Conservation (phyloP, 768 basidiomycete species). For the Mycena epipterygia region DNA sequence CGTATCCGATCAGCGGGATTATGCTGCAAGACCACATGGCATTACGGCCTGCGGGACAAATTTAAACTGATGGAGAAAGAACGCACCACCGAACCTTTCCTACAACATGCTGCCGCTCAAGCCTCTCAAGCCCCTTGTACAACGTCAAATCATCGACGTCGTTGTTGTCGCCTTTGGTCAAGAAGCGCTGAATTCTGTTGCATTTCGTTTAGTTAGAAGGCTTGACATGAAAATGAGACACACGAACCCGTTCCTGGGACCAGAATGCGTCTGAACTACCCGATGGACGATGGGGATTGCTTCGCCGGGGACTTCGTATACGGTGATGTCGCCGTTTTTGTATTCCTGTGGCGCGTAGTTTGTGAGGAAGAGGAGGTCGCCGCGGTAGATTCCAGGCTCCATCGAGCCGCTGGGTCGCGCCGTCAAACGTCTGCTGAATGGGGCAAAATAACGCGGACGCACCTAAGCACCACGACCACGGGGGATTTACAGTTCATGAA, state of each 20-base stretch:
- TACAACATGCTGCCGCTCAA: conserved; percentile 59
- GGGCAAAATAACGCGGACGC: conserved; percentile 15
- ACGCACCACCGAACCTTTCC: conserved; percentile 63
- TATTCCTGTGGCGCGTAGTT: conserved; percentile 54
- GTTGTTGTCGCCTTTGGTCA: conserved; percentile 73
- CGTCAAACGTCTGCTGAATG: not conserved
- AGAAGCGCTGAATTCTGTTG: conserved; percentile 48
- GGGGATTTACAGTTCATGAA: conserved; percentile 65
- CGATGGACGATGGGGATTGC: conserved; percentile 66
- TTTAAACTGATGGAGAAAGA: not conserved
- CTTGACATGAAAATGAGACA: too few relatives aligned
- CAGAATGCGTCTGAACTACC: conserved; percentile 62
- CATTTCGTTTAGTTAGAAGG: too few relatives aligned
- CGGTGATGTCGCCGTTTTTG: conserved; percentile 64
- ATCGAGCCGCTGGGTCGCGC: conserved; percentile 52
- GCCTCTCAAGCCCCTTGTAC: conserved; percentile 60
- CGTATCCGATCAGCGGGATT: conserved; percentile 21
- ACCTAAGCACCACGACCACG: conserved; percentile 70
- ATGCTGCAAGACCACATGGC: too few relatives aligned
- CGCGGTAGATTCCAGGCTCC: conserved; percentile 63
- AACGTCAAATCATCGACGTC: conserved; percentile 57
- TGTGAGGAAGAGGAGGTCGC: conserved; percentile 66
- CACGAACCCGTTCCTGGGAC: too few relatives aligned
- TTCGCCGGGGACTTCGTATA: conserved; percentile 63
- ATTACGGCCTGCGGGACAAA: too few relatives aligned